Conservation (phyloP, 2,329 filamentous ascomycete genomes). For the Lachnellula arida region DNA sequence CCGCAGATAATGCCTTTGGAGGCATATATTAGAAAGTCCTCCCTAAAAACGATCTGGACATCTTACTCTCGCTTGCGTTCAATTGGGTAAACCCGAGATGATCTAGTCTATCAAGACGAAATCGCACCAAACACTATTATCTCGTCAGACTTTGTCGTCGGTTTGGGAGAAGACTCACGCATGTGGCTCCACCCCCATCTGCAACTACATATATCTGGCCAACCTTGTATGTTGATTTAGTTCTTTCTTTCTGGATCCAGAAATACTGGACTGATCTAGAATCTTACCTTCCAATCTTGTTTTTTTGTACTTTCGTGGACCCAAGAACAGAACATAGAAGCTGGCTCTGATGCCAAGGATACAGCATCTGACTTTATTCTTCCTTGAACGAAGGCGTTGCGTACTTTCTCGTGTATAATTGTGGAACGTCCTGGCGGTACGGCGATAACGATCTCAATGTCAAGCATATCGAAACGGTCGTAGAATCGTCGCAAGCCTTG, state of each 20-base stretch:
- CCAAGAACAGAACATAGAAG: slow-evolving; percentile 13
- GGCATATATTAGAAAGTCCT: background rate
- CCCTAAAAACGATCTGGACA: too few relatives aligned
- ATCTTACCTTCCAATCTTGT: slow-evolving; percentile 3
- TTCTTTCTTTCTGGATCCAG: background rate
- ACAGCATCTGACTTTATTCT: slow-evolving; percentile 5
- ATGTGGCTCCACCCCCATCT: slow-evolving; percentile 14
- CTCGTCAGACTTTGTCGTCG: background rate
- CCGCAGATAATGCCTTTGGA: slow-evolving; percentile 8
- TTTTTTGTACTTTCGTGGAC: background rate
- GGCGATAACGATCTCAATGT: slow-evolving; percentile 11
- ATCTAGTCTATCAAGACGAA: slow-evolving; percentile 4
- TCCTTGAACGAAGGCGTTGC: slow-evolving; percentile 10
- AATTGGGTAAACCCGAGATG: slow-evolving; percentile 10
- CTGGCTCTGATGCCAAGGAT: slow-evolving; percentile 13
- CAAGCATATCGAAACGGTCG: background rate
- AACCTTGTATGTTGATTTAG: background rate
- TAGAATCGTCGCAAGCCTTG: background rate
- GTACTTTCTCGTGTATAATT: slow-evolving; percentile 10
- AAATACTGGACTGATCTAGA: background rate
- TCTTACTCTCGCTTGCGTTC: slow-evolving; percentile 11
- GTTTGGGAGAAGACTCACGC: background rate
- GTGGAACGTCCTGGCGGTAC: slow-evolving; percentile 14
- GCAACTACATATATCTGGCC: slow-evolving; percentile 7
- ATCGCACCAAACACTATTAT: slow-evolving; percentile 9